A percentile compares a stretch with the other conserved stretches of the same genome.
Conservation (phyloP, 75 land plant species). For the Sequoia sempervirens region DNA sequence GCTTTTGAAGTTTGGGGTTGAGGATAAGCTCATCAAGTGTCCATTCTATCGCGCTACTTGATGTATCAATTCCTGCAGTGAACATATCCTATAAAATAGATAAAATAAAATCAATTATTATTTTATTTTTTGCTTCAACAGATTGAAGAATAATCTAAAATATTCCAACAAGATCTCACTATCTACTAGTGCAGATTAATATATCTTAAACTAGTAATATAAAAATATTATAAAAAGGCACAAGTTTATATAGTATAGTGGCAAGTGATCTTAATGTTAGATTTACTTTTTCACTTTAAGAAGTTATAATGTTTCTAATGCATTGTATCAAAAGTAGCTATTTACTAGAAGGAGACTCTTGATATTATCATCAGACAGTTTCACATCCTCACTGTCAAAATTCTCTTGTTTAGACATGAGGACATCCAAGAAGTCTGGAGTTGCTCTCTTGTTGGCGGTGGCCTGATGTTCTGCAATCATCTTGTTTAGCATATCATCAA, state of each 20-base stretch:
- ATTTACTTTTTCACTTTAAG: not conserved
- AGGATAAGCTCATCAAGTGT: constrained; percentile 38
- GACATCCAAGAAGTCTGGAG: constrained; percentile 25
- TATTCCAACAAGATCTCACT: too few relatives aligned
- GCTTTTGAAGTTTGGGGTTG: constrained; percentile 27
- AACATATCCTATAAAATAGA: constrained; percentile 27
- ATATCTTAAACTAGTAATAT: too few relatives aligned
- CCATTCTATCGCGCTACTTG: constrained; percentile 39
- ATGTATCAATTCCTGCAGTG: constrained; percentile 37
- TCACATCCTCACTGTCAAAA: constrained; percentile 6
- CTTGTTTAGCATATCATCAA: constrained; percentile 21
- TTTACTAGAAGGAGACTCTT: constrained; percentile 19
- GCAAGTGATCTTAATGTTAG: too few relatives aligned
- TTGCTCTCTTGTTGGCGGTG: not conserved
- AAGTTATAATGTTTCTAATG: not conserved
- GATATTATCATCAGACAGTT: constrained; percentile 11
- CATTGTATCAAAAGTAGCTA: not conserved
- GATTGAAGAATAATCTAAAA: too few relatives aligned
- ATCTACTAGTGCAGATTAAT: too few relatives aligned
- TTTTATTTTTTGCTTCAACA: not conserved
- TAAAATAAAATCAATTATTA: not conserved
- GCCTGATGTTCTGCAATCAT: constrained; percentile 26
- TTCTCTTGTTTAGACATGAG: constrained; percentile 10
- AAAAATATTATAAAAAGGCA: too few relatives aligned
- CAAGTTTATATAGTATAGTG: too few relatives aligned